These are phyloP conservation scores for Cytospora paraplurivora DNA, from an alignment of 2,329 filamentous ascomycete species.

Conservation along the genomic window DNA sequence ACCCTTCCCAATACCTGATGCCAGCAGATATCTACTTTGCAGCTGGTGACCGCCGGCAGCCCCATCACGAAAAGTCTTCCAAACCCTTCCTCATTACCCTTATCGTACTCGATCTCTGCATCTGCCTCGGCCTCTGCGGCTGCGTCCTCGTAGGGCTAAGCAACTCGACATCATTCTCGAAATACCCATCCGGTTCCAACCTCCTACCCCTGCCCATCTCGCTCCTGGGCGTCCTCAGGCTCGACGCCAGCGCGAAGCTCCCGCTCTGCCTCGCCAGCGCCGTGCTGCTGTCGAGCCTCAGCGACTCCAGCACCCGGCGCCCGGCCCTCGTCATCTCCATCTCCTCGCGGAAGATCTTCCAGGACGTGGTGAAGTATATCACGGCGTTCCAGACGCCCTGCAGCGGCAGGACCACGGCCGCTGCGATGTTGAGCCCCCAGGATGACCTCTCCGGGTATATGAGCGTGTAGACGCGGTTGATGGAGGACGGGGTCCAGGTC, in stretches of 20 bases:
- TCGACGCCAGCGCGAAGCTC: conserved; percentile 23
- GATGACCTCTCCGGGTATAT: conserved; percentile 53
- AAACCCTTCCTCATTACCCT: conserved; percentile 20
- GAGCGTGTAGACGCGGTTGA: conserved; percentile 74
- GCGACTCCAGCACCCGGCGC: not conserved
- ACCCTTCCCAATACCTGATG: not conserved
- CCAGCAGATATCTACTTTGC: not conserved
- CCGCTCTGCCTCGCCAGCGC: conserved; percentile 11
- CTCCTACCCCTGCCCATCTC: conserved; percentile 26
- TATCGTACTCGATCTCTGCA: conserved; percentile 21
- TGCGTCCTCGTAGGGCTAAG: conserved; percentile 8
- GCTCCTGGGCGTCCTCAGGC: conserved; percentile 20
- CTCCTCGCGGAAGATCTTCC: conserved; percentile 39
- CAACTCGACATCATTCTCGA: conserved; percentile 21
- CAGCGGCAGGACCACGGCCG: conserved; percentile 71
- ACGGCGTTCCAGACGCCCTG: conserved; percentile 81
- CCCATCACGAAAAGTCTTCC: conserved; percentile 15
- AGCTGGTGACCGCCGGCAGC: not conserved
- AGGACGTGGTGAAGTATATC: conserved; percentile 72
- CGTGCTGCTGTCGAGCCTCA: conserved; percentile 13
- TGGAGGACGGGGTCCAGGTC: conserved; percentile 67
- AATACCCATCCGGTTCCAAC: conserved; percentile 19
- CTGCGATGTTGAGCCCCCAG: conserved; percentile 69
- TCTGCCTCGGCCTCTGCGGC: conserved; percentile 11
- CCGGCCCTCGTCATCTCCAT: conserved; percentile 21